Evolutionary conservation across 129 eudicot genomes (phyloP), one percentile per base, ranked within the genome.

Genomic region (Arctium lappa): DNA sequence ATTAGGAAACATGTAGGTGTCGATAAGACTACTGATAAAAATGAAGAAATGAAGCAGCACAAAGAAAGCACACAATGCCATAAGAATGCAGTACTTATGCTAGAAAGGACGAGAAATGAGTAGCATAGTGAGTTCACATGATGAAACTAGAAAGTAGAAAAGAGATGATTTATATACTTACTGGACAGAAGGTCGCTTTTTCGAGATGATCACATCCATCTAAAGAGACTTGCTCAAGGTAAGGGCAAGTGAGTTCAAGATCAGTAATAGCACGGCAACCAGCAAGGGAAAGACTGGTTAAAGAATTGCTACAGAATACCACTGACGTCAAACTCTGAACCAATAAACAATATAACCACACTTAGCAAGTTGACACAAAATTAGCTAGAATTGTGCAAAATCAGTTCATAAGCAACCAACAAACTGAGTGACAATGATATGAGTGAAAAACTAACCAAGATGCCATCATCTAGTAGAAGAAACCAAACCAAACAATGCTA

Each of bases 191-290:
- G 15, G 94, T 90, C 39, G 97, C 98, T 86, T 89, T 84, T 91
- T 91, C 98, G 37, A 95, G 98, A 88, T 93, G 99, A 90, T 93
- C 99, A 81, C 99, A 95, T 53, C 98, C 98, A 86, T 91, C 95
- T 77, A 95, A 87, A 36, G 92, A 92, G 75, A 95, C 94, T 83
- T 95, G 88, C 86, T 91, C 97, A 44, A 95, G 99, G 53, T 80
- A 90, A 74, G 98, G 97, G 88, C 99, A 95, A 63, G 48, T 86
- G 72, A 95, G 91, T 44, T 89, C 91, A 79, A 95, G 89, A 82
- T 92, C 87, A 40, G 91, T 89, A 53, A 95, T 63, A 71, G 88
- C 97, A 78, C 98, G 97, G 84, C 99, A 95, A 62, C 99, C 97
- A 85, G 94, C 99, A 79, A 95, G 89, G 15, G 99, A 95, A 74